Evolutionary conservation across 768 basidiomycete species (phyloP).

Genomic region (Hydnomerulius pinastri): DNA sequence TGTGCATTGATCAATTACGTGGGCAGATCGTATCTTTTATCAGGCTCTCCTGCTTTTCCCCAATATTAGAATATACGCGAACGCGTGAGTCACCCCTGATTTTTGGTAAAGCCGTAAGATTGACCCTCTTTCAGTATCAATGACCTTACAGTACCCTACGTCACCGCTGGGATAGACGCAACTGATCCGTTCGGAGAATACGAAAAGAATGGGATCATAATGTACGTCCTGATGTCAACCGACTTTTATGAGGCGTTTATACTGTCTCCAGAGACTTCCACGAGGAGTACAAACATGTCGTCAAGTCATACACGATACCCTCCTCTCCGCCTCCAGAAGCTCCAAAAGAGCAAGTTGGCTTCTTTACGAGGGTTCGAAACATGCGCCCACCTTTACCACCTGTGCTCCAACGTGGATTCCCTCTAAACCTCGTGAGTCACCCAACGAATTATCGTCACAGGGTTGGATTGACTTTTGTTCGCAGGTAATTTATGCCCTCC

Average conservation of each 20-base stretch:
- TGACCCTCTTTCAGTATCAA: constrained; percentile 48
- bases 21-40: constrained; percentile 70
- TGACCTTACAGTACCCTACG: constrained; percentile 81
- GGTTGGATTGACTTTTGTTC: constrained; percentile 3
- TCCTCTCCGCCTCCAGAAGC: constrained; percentile 42
- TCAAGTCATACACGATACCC: constrained; percentile 54
- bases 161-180: constrained; percentile 72
- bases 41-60: constrained; percentile 68
- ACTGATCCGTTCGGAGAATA: constrained; percentile 66
- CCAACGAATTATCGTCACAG: background rate
- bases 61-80: constrained; percentile 77
- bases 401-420: constrained; percentile 58
- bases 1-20: background rate
- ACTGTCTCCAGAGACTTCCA: constrained; percentile 48
- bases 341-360: constrained; percentile 44
- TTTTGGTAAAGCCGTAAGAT: background rate
- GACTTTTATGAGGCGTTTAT: constrained; percentile 5
- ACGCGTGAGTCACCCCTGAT: constrained; percentile 51
- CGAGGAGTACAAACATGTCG: constrained; percentile 55
- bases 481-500: constrained; percentile 52
- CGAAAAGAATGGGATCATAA: constrained; percentile 55
- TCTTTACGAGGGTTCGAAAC: constrained; percentile 46
- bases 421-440: constrained; percentile 65
- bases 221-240: constrained; percentile 44
- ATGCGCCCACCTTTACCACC: constrained; percentile 56